phyloP scores from a whole-genome alignment of 176 grass and related monocot genomes.

The Oryza meyeriana region DNA sequence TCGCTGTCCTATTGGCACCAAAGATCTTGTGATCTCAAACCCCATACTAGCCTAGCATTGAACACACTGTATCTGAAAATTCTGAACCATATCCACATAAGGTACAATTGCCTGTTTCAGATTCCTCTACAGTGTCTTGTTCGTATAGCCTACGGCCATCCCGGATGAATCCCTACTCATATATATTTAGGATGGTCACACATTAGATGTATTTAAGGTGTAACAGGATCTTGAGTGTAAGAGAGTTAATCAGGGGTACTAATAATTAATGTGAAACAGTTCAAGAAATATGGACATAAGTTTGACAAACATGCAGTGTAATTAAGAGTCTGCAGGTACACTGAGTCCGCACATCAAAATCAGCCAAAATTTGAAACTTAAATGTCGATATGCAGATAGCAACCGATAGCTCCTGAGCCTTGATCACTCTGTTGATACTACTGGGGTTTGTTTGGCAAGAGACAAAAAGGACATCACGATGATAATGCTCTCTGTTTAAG shows the following conservation, averaged over 20 bases:
- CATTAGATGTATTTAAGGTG: slow-evolving; percentile 7
- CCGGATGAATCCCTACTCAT: slow-evolving; percentile 12
- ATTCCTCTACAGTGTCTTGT: slow-evolving; percentile 15
- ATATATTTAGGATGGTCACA: slow-evolving; percentile 12
- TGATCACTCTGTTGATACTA: neutral
- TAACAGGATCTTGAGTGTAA: slow-evolving; percentile 2
- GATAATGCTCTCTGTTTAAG: neutral
- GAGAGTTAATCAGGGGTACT: neutral
- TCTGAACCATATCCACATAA: neutral
- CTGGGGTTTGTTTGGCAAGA: neutral
- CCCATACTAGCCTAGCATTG: slow-evolving; percentile 14
- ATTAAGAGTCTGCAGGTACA: neutral
- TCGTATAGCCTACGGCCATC: slow-evolving; percentile 16
- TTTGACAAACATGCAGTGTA: neutral
- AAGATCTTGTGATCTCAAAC: slow-evolving; percentile 3
- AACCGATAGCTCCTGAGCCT: neutral
- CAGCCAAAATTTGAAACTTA: too few species aligned
- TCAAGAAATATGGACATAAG: neutral
- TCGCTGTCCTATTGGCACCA: neutral
- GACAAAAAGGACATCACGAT: slow-evolving; percentile 16
- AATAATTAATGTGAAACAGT: neutral
- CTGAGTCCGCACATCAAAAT: neutral
- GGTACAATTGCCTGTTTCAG: slow-evolving; percentile 2
- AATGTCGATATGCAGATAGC: neutral
- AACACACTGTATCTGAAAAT: slow-evolving; percentile 1